Base-by-base conservation (phyloP, 108 stramenopile species). In the Aurantiochytrium sp. region DNA sequence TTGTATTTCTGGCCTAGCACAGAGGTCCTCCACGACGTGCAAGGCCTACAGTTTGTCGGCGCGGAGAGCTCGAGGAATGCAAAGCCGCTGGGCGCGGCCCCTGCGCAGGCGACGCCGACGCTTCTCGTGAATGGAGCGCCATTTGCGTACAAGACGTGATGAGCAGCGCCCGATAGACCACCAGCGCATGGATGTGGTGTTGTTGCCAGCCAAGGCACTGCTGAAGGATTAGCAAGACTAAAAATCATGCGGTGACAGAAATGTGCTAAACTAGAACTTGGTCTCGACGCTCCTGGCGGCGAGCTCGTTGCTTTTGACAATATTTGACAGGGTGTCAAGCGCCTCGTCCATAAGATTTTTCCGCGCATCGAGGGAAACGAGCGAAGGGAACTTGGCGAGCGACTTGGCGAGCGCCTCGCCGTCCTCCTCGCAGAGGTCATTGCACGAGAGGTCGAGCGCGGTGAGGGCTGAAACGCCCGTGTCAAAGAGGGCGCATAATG, bases 361-460 rank as follows among this genome's bases (percentile, higher is more conserved):
- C 4, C 88, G 69, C 42, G 54, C 41, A 39, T 88, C 88, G 30
- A 86, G 52, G 4, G 48, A 52, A 8, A 52, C 86, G 31, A 88
- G 55, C 42, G 45, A 39, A 21, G 54, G 21, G 54, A 89, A 89
- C 6, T 55, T 34, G 27, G 86, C 86, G 34, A 93, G 89, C 42
- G 92, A 90, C 30, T 24, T 42, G 32, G 32, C 10, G 8, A 93
- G 68, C 39, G 52, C 54, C 41, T 53, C 36, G 21, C 88, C 55
- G 42, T 92, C 92, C 2, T 55, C 89, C 21, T 92, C 92, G 30
- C 42, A 32, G 1, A 93, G 55, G 27, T 85, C 89, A 37, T 93
- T 93, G 81, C 90, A 89, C 34, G 86, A 87, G 5, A 93, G 87
- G 52, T 93, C 92, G 27, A 92, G 54, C 4, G 88, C 54, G 4